Base-by-base conservation (phyloP, 2,329 filamentous ascomycete species). In the Ascochyta koolunga region DNA sequence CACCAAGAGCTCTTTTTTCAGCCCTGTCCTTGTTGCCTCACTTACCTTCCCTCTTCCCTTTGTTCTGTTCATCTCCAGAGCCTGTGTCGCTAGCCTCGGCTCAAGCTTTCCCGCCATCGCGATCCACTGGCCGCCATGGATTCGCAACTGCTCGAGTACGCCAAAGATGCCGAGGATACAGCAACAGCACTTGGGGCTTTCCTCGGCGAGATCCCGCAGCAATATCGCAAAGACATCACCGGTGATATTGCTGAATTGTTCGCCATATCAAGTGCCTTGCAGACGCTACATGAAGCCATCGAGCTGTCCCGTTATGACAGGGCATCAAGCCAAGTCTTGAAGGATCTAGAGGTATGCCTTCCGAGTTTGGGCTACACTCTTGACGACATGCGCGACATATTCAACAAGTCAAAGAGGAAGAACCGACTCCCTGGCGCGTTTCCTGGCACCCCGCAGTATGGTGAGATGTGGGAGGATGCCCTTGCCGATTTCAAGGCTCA, bases 211-310 rank as follows among this genome's bases (percentile, higher is more conserved):
- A 77, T 86, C 42, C 79, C 81, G 7, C 76, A 82, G 7, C 76
- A 82, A 46, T 72, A 80, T 61, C 75, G 79, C 29, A 77, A 79
- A 27, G 79, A 83, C 37, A 82, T 86, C 61, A 82, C 82, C 21
- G 75, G 75, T 27, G 69, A 82, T 24, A 81, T 86, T 46, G 78
- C 80, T 49, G 78, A 83, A 55, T 76, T 86, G 21, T 84, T 82
- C 64, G 77, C 77, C 45, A 80, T 86, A 66, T 82, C 81, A 50
- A 76, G 78, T 41, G 76, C 74, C 8, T 72, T 87, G 21, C 78
- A 78, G 39, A 73, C 72, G 36, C 70, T 86, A 33, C 76, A 82
- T 36, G 73, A 74, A 43, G 69, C 78, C 24, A 69, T 80, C 25
- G 71, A 73, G 13, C 68, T 76, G 51, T 72, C 73, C 24, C 72